Percentiles rank a stretch among this genome's conserved stretches.
These are phyloP conservation scores for Pyracantha coccinea DNA, from an alignment of 331 rosid genomes.

Conservation along the genomic window DNA sequence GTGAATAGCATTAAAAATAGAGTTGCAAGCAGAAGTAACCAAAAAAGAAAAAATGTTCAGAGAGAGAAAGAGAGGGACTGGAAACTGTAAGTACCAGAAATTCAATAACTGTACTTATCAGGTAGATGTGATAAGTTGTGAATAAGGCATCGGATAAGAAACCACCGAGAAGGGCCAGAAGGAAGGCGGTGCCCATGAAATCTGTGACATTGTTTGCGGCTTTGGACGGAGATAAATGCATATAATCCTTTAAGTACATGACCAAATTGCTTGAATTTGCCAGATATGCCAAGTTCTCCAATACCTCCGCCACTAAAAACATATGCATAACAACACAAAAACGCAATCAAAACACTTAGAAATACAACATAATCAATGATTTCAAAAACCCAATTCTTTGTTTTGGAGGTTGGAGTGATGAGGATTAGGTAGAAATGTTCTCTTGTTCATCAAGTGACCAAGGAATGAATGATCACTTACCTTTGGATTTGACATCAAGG, in stretches of 20 bases:
- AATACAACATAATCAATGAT: background rate
- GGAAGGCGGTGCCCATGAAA: constrained; percentile 97
- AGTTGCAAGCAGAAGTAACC: background rate
- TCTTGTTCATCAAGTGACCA: background rate
- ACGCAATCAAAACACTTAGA: background rate
- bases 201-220: constrained; percentile 85
- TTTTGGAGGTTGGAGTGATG: background rate
- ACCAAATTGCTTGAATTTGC: constrained; percentile 99
- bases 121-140: constrained; percentile 76
- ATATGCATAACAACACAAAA: background rate
- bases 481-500: background rate
- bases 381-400: background rate
- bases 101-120: constrained; percentile 72
- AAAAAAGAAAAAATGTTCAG: background rate
- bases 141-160: constrained; percentile 81
- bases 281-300: constrained; percentile 85
- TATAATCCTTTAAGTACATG: constrained; percentile 40
- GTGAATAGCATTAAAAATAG: too few relatives aligned
- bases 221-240: constrained; percentile 83
- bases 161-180: constrained; percentile 94
- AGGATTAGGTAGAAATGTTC: background rate
- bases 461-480: background rate
- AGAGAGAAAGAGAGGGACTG: background rate
- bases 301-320: constrained; percentile 61
- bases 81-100: constrained; percentile 48